phyloP scores from a whole-genome alignment of 129 eudicot genomes.

The Artemisia annua region DNA sequence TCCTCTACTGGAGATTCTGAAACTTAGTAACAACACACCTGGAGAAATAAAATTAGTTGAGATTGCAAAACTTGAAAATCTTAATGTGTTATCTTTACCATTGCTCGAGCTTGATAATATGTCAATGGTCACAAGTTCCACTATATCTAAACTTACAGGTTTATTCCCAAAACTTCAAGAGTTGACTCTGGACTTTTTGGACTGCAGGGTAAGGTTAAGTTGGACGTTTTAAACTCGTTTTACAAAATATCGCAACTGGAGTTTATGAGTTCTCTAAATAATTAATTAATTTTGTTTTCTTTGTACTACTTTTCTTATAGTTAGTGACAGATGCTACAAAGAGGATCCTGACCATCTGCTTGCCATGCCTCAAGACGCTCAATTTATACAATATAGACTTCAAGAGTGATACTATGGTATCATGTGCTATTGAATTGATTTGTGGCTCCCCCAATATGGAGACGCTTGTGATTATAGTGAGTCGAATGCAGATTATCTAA shows the following conservation, averaged over 20 bases:
- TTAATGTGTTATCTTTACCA: not conserved
- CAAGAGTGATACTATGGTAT: not conserved
- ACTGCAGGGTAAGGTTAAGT: not conserved
- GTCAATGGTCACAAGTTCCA: not conserved
- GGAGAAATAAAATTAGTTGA: not conserved
- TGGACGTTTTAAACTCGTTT: not conserved
- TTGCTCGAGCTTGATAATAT: not conserved
- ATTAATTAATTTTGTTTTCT: not conserved
- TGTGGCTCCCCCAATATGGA: conserved; percentile 8
- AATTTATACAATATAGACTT: not conserved
- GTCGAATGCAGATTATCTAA: not conserved
- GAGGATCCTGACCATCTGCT: not conserved
- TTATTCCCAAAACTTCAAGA: conserved; percentile 1
- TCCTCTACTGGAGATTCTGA: conserved; percentile 15
- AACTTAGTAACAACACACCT: not conserved
- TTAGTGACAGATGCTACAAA: not conserved
- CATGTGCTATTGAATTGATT: conserved; percentile 1
- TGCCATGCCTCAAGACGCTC: not conserved
- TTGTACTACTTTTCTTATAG: not conserved
- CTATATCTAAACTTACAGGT: not conserved
- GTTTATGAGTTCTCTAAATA: not conserved
- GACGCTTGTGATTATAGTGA: not conserved
- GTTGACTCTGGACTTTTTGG: not conserved
- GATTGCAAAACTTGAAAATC: conserved; percentile 10
- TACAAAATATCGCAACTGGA: not conserved